These are phyloP conservation scores for Nicotiana rustica DNA, from an alignment of 305 asterid species.

Conservation along the genomic window DNA sequence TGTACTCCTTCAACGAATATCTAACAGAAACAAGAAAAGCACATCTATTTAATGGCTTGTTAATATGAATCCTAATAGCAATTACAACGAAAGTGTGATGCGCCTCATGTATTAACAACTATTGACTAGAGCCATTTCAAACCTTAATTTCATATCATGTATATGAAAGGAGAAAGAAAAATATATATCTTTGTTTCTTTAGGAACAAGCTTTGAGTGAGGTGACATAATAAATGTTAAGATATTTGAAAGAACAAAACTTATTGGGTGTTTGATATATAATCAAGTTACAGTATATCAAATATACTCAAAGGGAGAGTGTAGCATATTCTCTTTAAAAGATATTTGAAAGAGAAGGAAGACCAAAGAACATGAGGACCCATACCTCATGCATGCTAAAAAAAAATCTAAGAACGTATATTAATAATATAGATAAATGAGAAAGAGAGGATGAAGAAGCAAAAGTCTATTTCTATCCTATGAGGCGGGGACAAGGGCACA, in stretches of 20 bases:
- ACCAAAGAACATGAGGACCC: not conserved
- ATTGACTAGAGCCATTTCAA: not conserved
- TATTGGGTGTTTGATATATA: not conserved
- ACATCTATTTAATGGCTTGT: not conserved
- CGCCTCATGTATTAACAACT: not conserved
- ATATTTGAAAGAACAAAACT: not conserved
- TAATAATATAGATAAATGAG: not conserved
- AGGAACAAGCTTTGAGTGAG: not conserved
- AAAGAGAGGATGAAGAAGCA: not conserved
- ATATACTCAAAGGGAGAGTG: not conserved
- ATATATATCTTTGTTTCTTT: not conserved
- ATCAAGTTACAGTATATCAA: not conserved
- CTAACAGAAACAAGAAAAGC: not conserved
- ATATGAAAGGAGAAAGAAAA: not conserved
- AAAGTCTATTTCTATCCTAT: not conserved
- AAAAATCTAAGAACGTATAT: not conserved
- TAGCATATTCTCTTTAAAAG: not conserved
- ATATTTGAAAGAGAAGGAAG: not conserved
- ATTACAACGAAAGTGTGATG: not conserved
- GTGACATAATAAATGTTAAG: not conserved
- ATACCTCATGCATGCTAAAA: not conserved
- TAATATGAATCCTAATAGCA: not conserved
- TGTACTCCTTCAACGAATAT: not conserved
- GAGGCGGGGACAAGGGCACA: not conserved
- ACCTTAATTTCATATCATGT: not conserved